Evolutionary conservation across 108 stramenopile species (phyloP), one percentile per base, ranked within the genome.

Genomic region (Cylindrotheca fusiformis): DNA sequence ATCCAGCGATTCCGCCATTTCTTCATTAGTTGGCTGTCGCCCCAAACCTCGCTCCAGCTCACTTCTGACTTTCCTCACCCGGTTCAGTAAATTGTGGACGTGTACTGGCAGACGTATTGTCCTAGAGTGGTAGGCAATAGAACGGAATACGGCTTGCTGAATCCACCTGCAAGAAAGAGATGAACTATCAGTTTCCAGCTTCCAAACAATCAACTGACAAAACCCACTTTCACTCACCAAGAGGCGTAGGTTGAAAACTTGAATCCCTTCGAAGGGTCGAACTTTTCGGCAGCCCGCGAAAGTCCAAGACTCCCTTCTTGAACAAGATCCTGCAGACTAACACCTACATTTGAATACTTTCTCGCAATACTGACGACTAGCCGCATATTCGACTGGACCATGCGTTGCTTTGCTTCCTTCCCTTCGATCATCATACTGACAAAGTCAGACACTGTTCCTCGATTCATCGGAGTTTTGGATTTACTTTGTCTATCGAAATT

Each of bases 71-170:
- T 87, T 87, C 32, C 88, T 64, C 26, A 94, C 80, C 33, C 84
- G 85, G 58, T 92, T 86, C 32, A 97, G 76, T 45, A 96, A 67
- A 62, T 97, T 95, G 75, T 98, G 97, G 5, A 98, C 85, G 68
- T 98, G 97, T 8, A 97, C 96, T n/a, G 97, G 97, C 14, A 98
- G 77, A 6, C 96, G 91, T 49, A 98, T 95, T 1, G 89, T 91
- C 10, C 97, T 82, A 12, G 92, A 91, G 58, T 98, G 94, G 57
- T 95, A 91, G 0, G 93, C 91, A 59, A 94, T 94, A 32, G 91
- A 88, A 45, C 94, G 87, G 55, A 91, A 92, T 3, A 96, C 88
- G 2, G 90, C 86, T 68, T 94, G 94, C 63, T 94, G 87, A 58
- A 96, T 94, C 84, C 91, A 94, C 82, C 82, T 79, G 30, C 52